These are phyloP conservation scores for Phytopythium cucurbitacearum DNA, from an alignment of 352 stramenopile genomes.

Conservation along the genomic window DNA sequence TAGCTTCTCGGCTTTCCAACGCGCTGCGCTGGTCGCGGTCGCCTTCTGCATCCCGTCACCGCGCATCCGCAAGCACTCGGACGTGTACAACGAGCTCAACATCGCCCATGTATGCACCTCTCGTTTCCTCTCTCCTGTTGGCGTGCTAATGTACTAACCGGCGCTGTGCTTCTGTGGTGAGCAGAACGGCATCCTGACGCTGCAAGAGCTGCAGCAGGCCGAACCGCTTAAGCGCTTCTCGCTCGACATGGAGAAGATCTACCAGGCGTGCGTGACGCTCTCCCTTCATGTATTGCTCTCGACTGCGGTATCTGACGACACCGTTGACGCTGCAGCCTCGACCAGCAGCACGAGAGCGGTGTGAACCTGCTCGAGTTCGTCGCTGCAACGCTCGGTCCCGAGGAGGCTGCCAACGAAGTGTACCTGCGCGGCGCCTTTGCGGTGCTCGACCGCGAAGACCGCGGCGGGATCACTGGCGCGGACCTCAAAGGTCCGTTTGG, in stretches of 20 bases:
- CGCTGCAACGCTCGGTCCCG: constrained; percentile 54
- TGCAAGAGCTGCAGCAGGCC: constrained; percentile 55
- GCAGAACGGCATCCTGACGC: constrained; percentile 64
- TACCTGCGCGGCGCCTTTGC: constrained; percentile 49
- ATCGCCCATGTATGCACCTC: constrained; percentile 42
- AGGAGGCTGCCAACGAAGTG: constrained; percentile 55
- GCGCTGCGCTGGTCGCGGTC: constrained; percentile 57
- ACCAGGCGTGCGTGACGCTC: constrained; percentile 34
- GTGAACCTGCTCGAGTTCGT: constrained; percentile 82
- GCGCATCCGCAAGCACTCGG: constrained; percentile 43
- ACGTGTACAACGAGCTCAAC: constrained; percentile 81
- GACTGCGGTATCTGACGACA: constrained; percentile 2
- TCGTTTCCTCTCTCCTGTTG: neutral
- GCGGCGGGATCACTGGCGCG: constrained; percentile 49
- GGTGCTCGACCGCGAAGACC: constrained; percentile 60
- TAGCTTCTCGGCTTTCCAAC: constrained; percentile 55
- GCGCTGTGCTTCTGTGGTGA: no score
- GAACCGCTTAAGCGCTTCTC: constrained; percentile 46
- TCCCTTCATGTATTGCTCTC: constrained; percentile 2
- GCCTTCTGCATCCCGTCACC: constrained; percentile 69
- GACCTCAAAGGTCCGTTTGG: constrained; percentile 32
- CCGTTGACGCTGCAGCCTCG: constrained; percentile 26
- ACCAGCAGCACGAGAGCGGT: constrained; percentile 69
- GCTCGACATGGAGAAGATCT: constrained; percentile 67
- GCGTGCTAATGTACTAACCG: no score